phyloP scores from a whole-genome alignment of 2,329 filamentous ascomycete genomes.

The Nemania sp. region DNA sequence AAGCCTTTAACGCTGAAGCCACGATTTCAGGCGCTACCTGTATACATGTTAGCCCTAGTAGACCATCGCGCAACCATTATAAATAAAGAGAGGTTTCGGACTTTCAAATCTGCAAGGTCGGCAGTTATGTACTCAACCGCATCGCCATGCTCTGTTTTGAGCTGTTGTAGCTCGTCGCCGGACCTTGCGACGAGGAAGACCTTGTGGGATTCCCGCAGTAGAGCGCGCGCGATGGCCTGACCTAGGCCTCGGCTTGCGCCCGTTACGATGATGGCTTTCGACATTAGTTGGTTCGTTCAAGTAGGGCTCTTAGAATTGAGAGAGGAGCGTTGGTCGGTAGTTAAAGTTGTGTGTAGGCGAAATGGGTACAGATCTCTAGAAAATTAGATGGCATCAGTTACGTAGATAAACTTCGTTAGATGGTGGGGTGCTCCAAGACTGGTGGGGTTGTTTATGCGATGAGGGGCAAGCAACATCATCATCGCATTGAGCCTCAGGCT shows the following conservation, averaged over 20 bases:
- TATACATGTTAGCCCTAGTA: not conserved
- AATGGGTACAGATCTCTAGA: no score
- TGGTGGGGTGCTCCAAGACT: no score
- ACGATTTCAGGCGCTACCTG: slow-evolving; percentile 72
- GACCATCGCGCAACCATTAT: not conserved
- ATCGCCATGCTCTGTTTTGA: slow-evolving; percentile 64
- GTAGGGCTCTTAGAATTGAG: not conserved
- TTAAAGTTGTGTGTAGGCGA: no score
- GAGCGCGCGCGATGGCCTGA: slow-evolving; percentile 64
- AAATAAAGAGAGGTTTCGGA: slow-evolving; percentile 41
- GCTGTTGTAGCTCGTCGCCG: slow-evolving; percentile 59
- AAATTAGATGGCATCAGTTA: no score
- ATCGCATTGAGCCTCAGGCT: no score
- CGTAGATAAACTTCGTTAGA: no score
- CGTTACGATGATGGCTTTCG: slow-evolving; percentile 77
- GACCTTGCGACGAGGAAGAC: slow-evolving; percentile 70
- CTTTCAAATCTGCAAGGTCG: slow-evolving; percentile 66
- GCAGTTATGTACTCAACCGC: slow-evolving; percentile 68
- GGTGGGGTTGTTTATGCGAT: no score
- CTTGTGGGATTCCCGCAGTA: slow-evolving; percentile 67
- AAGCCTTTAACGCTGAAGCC: slow-evolving; percentile 73
- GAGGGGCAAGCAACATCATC: no score
- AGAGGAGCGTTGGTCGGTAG: no score
- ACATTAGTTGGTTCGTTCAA: slow-evolving; percentile 17
- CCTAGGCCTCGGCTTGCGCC: slow-evolving; percentile 74